Evolutionary conservation across 1,139 yeast species (phyloP), one percentile per base, ranked within the genome.

Genomic region (Pichia sp.): DNA sequence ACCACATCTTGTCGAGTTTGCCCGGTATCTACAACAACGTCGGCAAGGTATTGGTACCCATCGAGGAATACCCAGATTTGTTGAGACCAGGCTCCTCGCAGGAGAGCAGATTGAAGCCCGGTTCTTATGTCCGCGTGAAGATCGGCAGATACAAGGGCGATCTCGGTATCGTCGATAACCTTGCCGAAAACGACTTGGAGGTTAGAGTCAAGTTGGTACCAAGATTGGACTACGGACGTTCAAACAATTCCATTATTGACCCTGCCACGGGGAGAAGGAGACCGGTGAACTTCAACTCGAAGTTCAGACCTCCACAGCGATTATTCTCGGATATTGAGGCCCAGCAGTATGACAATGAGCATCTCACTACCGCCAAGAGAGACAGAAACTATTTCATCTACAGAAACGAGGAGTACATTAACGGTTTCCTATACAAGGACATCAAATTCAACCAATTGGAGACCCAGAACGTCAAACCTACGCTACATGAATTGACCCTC

Each of bases 131-230:
- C 42, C 79, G 99, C 60, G 80, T 93, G 59, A 85, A 87, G 63
- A 80, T 96, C 59, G 98, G 99, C 58, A 86, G 86, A 65, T 91
- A 91, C 68, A 88, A 87, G 65, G 95, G 95, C 41, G 99, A 93
- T 68, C 76, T 93, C 59, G 99, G 97, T 21, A 80, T 89, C 52
- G 96, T 93, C 52, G 96, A 90, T 63, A 90, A 91, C 65, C 78
- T 95, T 59, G 87, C 96, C 52, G 98, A 93, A 66, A 91, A 89
- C 66, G 98, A 96, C 50, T 77, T 95, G 60, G 98, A 91, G 66
- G 98, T 90, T 23, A 80, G 95, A 64, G 82, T 96, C 63, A 89
- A 89, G 65, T 76, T 95, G 57, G 95, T 93, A 23, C 99, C 99
- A 39, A 81, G 99, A 63, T 73, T 93, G 55, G 98, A 93, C 67